Evolutionary conservation across 306 rosid species (phyloP), one percentile per base, ranked within the genome.

Genomic region (Vigna nakashimae): DNA sequence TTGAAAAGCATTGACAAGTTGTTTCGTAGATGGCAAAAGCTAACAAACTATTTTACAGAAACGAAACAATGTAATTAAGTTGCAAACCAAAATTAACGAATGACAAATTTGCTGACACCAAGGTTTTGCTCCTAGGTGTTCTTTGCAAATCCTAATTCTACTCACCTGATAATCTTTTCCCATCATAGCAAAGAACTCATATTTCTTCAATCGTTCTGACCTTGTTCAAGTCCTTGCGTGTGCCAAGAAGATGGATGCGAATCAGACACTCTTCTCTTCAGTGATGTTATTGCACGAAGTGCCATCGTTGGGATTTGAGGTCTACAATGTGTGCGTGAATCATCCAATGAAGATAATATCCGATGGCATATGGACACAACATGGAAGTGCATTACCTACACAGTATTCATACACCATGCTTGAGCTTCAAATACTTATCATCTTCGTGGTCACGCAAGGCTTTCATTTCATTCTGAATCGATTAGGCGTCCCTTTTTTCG

Each of bases 391-490:
- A 9, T 15, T 22, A 2, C 75, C 76, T 56, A 18, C 32, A 22
- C 24, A 66, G 15, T 73, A 75, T 46, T 2, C 84, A 57, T 74
- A 45, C n/a, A 82, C 90, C 12, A 64, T 79, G 22, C 43, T 91
- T 16, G 80, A 91, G 84, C 2, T 84, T 0, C 90, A 86, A 69
- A 82, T 89, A 46, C 1, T 74, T 20, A 0, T 51, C 20, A 77
- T 89, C 20, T 84, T 87, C 56, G 3, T 24, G 3, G 3, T 52
- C 52, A 79, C 88, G 0, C 87, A 75, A 9, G 12, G 51, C 67
- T 18, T 66, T 20, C 89, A 89, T 86, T 62, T 79, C 74, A 0
- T 81, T 42, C 81, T 91, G 55, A 84, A 83, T 69, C 89, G 74
- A 4, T 49, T 84, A 0, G 85, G 89, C 18, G 1, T 83, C 48